Evolutionary conservation across 306 rosid genomes (phyloP).

Genomic region (Cyamopsis tetragonoloba): DNA sequence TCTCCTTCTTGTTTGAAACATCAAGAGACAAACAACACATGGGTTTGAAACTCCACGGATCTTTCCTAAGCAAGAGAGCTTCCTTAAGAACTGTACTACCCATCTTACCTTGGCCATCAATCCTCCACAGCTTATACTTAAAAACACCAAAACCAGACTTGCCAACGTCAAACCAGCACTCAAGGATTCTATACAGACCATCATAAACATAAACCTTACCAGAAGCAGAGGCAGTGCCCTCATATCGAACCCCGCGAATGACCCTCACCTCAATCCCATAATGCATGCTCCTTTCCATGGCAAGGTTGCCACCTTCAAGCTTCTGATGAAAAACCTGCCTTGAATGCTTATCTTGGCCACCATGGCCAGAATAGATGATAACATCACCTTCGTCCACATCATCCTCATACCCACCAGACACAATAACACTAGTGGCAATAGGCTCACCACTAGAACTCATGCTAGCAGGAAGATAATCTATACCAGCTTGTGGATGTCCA

Average conservation of each 20-base stretch:
- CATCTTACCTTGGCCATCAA: slow-evolving; percentile 85
- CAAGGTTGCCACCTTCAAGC: slow-evolving; percentile 88
- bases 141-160: slow-evolving; percentile 92
- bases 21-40: slow-evolving; percentile 60
- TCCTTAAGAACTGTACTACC: slow-evolving; percentile 64
- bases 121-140: slow-evolving; percentile 74
- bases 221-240: slow-evolving; percentile 44
- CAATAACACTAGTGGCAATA: slow-evolving; percentile 87
- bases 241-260: slow-evolving; percentile 60
- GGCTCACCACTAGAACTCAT: slow-evolving; percentile 91
- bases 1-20: slow-evolving; percentile 59
- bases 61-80: slow-evolving; percentile 51
- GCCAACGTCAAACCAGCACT: slow-evolving; percentile 91
- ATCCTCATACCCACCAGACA: slow-evolving; percentile 92
- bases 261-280: slow-evolving; percentile 96
- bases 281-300: slow-evolving; percentile 89
- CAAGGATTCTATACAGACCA: slow-evolving; percentile 73
- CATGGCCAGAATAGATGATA: slow-evolving; percentile 87
- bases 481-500: slow-evolving; percentile 91
- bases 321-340: slow-evolving; percentile 77
- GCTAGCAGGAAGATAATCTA: slow-evolving; percentile 75
- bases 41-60: slow-evolving; percentile 51
- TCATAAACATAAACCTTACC: slow-evolving; percentile 84
- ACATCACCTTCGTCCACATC: slow-evolving; percentile 82
- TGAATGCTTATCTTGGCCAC: slow-evolving; percentile 79